phyloP scores from a whole-genome alignment of 345 rosid genomes.

The Geranium rotundifolium region DNA sequence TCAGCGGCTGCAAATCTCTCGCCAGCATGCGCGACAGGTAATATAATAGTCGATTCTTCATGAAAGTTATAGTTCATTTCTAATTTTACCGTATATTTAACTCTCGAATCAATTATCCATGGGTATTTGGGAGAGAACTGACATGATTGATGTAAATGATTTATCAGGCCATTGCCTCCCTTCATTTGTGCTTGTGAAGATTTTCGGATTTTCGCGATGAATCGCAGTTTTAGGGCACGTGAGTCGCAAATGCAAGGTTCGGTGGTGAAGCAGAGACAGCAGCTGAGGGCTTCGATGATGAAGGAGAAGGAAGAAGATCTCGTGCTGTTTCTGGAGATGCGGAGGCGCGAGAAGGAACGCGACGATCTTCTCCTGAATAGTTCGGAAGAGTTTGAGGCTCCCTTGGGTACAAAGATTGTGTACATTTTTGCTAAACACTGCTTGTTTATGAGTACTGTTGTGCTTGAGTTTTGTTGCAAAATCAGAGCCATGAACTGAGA shows the following conservation, averaged over 20 bases:
- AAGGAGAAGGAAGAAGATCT: constrained; percentile 93
- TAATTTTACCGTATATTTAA: constrained; percentile 2
- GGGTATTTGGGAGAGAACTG: too few relatives aligned
- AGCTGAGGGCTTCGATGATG: constrained; percentile 67
- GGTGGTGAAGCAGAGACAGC: constrained; percentile 65
- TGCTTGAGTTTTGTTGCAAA: too few relatives aligned
- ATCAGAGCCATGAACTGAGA: not conserved
- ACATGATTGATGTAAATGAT: too few relatives aligned
- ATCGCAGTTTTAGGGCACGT: constrained; percentile 85
- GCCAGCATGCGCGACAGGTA: constrained; percentile 50
- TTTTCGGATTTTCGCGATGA: constrained; percentile 33
- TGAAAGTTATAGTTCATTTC: not conserved
- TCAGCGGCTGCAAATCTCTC: constrained; percentile 52
- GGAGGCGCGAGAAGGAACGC: constrained; percentile 72
- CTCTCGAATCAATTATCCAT: too few relatives aligned
- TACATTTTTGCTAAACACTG: too few relatives aligned
- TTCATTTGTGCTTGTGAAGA: not conserved
- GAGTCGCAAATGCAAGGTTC: constrained; percentile 68
- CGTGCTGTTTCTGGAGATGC: constrained; percentile 87
- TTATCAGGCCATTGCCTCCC: not conserved
- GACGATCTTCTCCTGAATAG: constrained; percentile 42
- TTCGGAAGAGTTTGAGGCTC: constrained; percentile 55
- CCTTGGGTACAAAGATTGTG: constrained; percentile 34
- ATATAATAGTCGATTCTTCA: constrained; percentile 7
- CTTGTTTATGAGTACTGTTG: too few relatives aligned